Percentiles rank a stretch among this genome's conserved stretches.
These are phyloP conservation scores for Tremella fuciformis DNA, from an alignment of 768 basidiomycete species.

Conservation along the genomic window DNA sequence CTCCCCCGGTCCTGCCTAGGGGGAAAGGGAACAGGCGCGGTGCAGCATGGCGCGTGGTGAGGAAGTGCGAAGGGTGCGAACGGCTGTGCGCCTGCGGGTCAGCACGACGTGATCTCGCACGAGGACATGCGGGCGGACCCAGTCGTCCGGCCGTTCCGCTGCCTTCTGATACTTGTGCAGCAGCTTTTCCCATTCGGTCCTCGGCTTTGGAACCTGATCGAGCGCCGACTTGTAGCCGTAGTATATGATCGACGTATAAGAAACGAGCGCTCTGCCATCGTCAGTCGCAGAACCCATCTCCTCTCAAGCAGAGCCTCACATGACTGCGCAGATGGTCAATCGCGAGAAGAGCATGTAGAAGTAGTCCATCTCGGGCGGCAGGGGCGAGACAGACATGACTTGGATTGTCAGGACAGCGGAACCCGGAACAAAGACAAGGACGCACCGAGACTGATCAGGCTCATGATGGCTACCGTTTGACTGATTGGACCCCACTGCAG, in stretches of 20 bases:
- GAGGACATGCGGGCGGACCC: slow-evolving; percentile 27
- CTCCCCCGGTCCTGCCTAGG: slow-evolving; percentile 34
- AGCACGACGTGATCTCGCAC: neutral
- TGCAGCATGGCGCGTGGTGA: slow-evolving; percentile 37
- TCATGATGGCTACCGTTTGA: slow-evolving; percentile 41
- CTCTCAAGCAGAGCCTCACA: slow-evolving; percentile 20
- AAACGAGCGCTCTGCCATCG: slow-evolving; percentile 27
- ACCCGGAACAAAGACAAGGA: neutral
- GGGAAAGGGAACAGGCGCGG: slow-evolving; percentile 45
- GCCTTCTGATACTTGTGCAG: slow-evolving; percentile 20
- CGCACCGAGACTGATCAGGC: slow-evolving; percentile 35
- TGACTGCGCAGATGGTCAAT: slow-evolving; percentile 32
- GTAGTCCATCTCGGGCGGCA: slow-evolving; percentile 26
- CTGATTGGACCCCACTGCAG: slow-evolving; percentile 40
- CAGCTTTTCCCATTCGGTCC: slow-evolving; percentile 4
- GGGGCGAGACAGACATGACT: slow-evolving; percentile 17
- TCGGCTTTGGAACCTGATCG: slow-evolving; percentile 19
- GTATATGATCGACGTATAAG: slow-evolving; percentile 33
- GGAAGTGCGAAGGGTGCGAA: slow-evolving; percentile 43
- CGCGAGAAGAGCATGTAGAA: slow-evolving; percentile 39
- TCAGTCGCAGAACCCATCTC: neutral
- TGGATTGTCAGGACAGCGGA: slow-evolving; percentile 2
- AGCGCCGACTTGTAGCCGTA: slow-evolving; percentile 42
- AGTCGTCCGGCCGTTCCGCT: slow-evolving; percentile 30
- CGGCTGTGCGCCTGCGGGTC: slow-evolving; percentile 37